Evolutionary conservation across 2,329 filamentous ascomycete species (phyloP).

Genomic region (Zymoseptoria tritici): DNA sequence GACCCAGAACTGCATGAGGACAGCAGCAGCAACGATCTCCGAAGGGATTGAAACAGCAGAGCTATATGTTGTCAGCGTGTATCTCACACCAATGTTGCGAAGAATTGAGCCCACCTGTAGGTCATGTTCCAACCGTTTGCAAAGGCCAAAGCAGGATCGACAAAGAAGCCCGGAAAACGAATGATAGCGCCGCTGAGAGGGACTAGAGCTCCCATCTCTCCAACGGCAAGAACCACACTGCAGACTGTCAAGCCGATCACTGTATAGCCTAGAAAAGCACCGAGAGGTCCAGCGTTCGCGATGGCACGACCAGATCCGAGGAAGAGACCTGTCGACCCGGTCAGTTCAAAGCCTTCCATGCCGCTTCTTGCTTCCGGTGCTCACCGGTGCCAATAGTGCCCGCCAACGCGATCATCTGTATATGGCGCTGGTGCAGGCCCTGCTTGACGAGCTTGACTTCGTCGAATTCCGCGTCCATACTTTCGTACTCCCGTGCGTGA

Average conservation of each 20-base stretch:
- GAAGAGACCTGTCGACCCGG: slow-evolving; percentile 24
- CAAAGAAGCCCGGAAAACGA: slow-evolving; percentile 12
- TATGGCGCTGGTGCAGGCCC: slow-evolving; percentile 14
- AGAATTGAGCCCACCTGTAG: not conserved
- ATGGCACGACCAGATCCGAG: slow-evolving; percentile 31
- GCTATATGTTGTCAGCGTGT: not conserved
- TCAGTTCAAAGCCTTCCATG: not conserved
- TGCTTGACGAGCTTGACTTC: slow-evolving; percentile 15
- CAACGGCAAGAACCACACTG: slow-evolving; percentile 10
- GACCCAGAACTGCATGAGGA: slow-evolving; percentile 10
- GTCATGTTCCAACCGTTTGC: slow-evolving; percentile 11
- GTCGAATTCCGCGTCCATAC: slow-evolving; percentile 8
- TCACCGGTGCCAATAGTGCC: slow-evolving; percentile 31
- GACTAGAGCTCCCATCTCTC: slow-evolving; percentile 12
- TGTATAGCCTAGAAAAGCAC: slow-evolving; percentile 11
- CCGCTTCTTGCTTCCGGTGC: not conserved
- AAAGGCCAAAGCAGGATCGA: slow-evolving; percentile 11
- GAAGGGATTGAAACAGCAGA: slow-evolving; percentile 10
- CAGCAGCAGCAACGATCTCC: slow-evolving; percentile 11
- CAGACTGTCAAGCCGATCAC: slow-evolving; percentile 10
- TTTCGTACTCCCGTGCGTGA: not conserved
- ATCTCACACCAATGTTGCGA: not conserved
- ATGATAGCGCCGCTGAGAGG: slow-evolving; percentile 10
- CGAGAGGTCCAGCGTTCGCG: slow-evolving; percentile 27
- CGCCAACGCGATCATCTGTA: slow-evolving; percentile 32